These are phyloP conservation scores for Lachancea dasiensis DNA, from an alignment of 805 yeast species.

Conservation along the genomic window DNA sequence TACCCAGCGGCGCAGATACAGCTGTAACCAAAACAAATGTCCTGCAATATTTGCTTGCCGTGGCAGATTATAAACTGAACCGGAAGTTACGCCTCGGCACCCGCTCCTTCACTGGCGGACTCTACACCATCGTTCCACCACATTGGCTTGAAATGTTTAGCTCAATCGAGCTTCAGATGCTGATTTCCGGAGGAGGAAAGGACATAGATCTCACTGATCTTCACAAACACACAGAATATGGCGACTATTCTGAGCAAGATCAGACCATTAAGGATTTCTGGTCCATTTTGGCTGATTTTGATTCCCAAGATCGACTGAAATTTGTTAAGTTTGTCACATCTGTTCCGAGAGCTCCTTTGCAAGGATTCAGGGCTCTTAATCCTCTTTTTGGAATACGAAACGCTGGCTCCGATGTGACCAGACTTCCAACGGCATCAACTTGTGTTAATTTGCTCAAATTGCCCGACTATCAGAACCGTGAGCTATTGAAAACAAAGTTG, in stretches of 20 bases:
- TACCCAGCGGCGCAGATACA: conserved; percentile 50
- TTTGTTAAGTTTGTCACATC: conserved; percentile 87
- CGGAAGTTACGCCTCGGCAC: conserved; percentile 52
- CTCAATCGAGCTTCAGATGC: conserved; percentile 72
- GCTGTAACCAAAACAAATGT: conserved; percentile 58
- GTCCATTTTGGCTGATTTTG: conserved; percentile 68
- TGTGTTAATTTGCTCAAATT: conserved; percentile 83
- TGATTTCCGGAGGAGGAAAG: conserved; percentile 73
- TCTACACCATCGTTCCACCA: conserved; percentile 59
- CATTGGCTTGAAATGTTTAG: conserved; percentile 83
- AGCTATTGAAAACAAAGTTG: conserved; percentile 53
- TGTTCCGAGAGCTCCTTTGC: conserved; percentile 82
- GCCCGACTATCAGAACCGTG: conserved; percentile 71
- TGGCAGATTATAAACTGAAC: conserved; percentile 77
- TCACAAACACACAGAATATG: conserved; percentile 52
- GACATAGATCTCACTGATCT: conserved; percentile 71
- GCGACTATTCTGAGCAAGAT: conserved; percentile 53
- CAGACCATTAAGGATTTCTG: conserved; percentile 63
- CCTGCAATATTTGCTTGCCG: conserved; percentile 65
- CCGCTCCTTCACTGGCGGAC: conserved; percentile 58
- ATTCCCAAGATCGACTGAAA: conserved; percentile 52
- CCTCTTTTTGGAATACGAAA: conserved; percentile 81
- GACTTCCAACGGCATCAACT: conserved; percentile 89
- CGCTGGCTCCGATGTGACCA: conserved; percentile 46
- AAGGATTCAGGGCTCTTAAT: conserved; percentile 68